Evolutionary conservation across 768 basidiomycete species (phyloP), one percentile per base, ranked within the genome.

Genomic region (Psilocybe sp.): DNA sequence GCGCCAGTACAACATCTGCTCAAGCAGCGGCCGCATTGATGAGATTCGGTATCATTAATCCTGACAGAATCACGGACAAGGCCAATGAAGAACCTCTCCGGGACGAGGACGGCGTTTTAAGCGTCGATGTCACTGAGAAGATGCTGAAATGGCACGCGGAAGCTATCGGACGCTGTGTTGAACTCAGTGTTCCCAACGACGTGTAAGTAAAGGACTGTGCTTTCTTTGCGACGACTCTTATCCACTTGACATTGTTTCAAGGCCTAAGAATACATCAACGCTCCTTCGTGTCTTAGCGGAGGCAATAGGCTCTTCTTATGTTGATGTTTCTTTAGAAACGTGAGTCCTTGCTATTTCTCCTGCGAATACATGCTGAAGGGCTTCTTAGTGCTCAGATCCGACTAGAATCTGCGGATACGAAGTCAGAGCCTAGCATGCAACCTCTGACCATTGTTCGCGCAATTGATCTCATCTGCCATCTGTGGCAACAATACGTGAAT

Each of bases 141-240:
- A 94, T 98, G 85, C 71, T 98, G 13, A 91, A 85, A 65, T 98
- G 96, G 94, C 97, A 99, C 67, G 96, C 97, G 2, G 97, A 99
- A 64, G 92, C 94, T 4, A 85, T 97, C 23, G 96, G 97, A 4
- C 74, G 97, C 58, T 95, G 92, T 56, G 90, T 95, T 10, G 97
- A 98, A 67, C 72, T 99, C 41, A 94, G 85, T 61, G 68, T 85
- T 10, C 61, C 79, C 7, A 84, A 80, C 38, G 97, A 99, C 60
- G 83, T 95, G 93, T 97, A 61, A 70, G 91, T 75, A 15, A 1
- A 20, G 51, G 35, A 23, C 18, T 10, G n/a, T 34, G 37, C 11
- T 14, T 34, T 33, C 13, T 16, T 18, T 38, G 15, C 39, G 12
- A 20, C 47, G 9, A 14, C 31, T n/a, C 42, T 56, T 54, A 32